Percentiles rank a stretch among this genome's conserved stretches.
These are phyloP conservation scores for Coemansia aciculifera DNA, from an alignment of 192 early-diverging fungal species.

Conservation along the genomic window DNA sequence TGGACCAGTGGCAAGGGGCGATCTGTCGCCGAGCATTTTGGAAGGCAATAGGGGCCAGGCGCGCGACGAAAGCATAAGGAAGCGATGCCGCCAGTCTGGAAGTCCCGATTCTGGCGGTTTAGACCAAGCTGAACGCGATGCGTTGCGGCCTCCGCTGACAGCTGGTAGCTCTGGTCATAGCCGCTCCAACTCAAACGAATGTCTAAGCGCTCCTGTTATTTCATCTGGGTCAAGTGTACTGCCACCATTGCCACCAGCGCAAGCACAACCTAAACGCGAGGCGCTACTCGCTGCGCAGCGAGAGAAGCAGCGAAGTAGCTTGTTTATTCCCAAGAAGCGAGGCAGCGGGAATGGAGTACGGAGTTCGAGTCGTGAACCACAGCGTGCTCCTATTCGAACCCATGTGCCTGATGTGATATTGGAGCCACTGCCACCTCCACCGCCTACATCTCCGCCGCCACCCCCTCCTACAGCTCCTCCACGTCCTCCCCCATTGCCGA, in stretches of 20 bases:
- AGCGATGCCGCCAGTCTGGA: background rate
- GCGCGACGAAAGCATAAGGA: background rate
- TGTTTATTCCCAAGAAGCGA: slow-evolving; percentile 48
- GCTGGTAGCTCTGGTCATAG: background rate
- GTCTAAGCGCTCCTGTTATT: background rate
- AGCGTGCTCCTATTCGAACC: background rate
- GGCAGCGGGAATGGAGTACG: background rate
- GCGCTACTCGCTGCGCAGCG: slow-evolving; percentile 4
- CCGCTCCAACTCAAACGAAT: background rate
- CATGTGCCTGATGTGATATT: background rate
- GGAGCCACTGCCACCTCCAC: slow-evolving; percentile 3
- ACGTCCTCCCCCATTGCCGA: background rate
- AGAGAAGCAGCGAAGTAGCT: slow-evolving; percentile 26
- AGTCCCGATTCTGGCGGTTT: background rate
- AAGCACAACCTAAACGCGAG: background rate
- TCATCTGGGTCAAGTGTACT: background rate
- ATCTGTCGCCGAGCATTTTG: background rate
- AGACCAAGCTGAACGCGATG: background rate
- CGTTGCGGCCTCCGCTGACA: background rate
- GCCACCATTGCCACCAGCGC: background rate
- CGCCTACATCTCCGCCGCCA: background rate
- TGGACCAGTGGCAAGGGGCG: background rate
- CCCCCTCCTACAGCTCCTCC: slow-evolving; percentile 4
- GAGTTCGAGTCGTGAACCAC: background rate
- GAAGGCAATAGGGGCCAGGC: background rate